These are phyloP conservation scores for barley (Hordeum vulgare) DNA, from an alignment of 176 grass and related monocot species.

Conservation along the genomic window MorexV3_pseudomolecules_assembly NC_058522.1:365189-365688, in stretches of 20 bases:
- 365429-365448: background rate
- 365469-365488: no score
- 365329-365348: constrained; percentile 24
- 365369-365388: background rate
- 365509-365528: no score
- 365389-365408: background rate
- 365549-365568: no score
- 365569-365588: no score
- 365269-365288: constrained; percentile 70
- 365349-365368: background rate
- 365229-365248: constrained; percentile 59
- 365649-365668: no score
- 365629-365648: no score
- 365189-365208: constrained; percentile 87
- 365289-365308: constrained; percentile 58
- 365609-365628: no score
- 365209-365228: constrained; percentile 64
- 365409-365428: background rate
- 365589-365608: no score
- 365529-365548: no score
- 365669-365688: no score
- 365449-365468: background rate
- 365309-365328: constrained; percentile 69
- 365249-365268: constrained; percentile 59
- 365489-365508: no score